phyloP scores from a whole-genome alignment of 768 basidiomycete species.

The Cytidiella melzeri region DNA sequence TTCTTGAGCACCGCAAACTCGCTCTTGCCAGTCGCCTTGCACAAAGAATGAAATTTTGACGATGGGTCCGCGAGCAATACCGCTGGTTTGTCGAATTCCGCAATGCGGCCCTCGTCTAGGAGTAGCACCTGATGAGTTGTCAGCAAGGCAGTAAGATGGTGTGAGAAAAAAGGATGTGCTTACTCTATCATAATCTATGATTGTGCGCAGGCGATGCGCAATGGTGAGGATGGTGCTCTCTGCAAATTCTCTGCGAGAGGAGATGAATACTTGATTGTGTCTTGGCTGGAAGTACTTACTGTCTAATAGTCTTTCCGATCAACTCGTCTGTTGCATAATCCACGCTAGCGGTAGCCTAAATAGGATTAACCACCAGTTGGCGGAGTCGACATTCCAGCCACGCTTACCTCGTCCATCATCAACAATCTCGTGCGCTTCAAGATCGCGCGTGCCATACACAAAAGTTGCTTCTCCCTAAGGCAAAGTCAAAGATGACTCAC shows the following conservation, averaged over 20 bases:
- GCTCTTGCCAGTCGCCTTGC: conserved; percentile 66
- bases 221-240: conserved; percentile 80
- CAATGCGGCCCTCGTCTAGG: conserved; percentile 71
- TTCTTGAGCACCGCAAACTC: conserved; percentile 66
- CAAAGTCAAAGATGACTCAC: conserved; percentile 11
- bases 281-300: conserved; percentile 42
- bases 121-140: conserved; percentile 71
- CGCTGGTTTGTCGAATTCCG: conserved; percentile 67
- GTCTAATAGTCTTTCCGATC: conserved; percentile 74
- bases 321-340: conserved; percentile 88
- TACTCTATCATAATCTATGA: conserved; percentile 81
- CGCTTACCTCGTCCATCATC: conserved; percentile 75
- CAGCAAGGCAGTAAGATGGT: background rate
- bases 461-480: conserved; percentile 69
- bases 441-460: conserved; percentile 87
- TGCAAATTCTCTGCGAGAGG: conserved; percentile 55
- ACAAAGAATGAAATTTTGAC: conserved; percentile 62
- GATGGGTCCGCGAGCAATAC: conserved; percentile 46
- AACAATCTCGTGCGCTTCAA: conserved; percentile 71
- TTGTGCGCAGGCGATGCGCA: conserved; percentile 71
- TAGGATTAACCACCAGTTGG: conserved; percentile 3
- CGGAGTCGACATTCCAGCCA: background rate
- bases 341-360: conserved; percentile 60
- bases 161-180: conserved; percentile 22
- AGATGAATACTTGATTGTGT: conserved; percentile 19